Conservation (phyloP, 192 early-diverging fungal species). For the Backusella liffmaniae region DNA sequence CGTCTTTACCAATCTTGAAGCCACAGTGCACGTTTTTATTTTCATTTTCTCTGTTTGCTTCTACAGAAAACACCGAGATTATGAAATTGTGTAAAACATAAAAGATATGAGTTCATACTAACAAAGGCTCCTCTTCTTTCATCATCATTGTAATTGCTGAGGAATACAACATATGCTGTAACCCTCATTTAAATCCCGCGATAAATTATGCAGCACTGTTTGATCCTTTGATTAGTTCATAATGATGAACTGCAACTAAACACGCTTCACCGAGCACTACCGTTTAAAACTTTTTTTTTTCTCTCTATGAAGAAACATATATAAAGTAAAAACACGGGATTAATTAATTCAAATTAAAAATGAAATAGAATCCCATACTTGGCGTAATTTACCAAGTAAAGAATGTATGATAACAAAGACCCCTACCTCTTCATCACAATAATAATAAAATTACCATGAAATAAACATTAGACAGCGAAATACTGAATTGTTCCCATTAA, state of each 20-base stretch:
- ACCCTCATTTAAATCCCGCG: not conserved
- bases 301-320: not conserved
- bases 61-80: not conserved
- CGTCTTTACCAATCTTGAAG: not conserved
- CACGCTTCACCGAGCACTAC: not conserved
- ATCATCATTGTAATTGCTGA: no score
- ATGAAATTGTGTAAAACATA: not conserved
- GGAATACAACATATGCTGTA: no score
- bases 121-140: not conserved
- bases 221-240: not conserved
- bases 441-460: no score
- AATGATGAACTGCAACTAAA: not conserved
- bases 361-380: not conserved
- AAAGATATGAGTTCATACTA: not conserved
- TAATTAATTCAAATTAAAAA: not conserved
- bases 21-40: not conserved
- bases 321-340: not conserved
- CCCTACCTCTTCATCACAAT: no score
- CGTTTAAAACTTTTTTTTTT: not conserved
- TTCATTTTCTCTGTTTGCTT: not conserved
- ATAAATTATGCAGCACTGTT: not conserved
- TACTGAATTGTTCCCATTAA: no score
- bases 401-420: no score
- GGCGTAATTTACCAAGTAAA: not conserved
- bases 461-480: no score